phyloP scores from a whole-genome alignment of 208 protist species.

The Acanthamoeba quina region DNA sequence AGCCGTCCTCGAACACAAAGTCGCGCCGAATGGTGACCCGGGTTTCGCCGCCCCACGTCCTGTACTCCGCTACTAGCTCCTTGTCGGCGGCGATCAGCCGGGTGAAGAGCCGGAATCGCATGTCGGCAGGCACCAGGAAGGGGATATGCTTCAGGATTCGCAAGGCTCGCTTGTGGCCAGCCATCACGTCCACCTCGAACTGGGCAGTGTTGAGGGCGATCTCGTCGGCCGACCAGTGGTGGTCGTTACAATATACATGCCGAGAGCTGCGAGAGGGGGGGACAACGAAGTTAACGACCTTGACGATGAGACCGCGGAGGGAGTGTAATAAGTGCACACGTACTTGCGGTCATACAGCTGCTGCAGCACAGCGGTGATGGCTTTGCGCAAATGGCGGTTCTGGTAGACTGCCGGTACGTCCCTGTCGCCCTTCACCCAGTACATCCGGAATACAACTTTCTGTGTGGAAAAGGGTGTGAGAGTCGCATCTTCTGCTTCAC shows the following conservation, averaged over 20 bases:
- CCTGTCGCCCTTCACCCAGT: conserved; percentile 25
- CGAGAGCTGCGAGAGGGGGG: not conserved
- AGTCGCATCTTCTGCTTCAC: not conserved
- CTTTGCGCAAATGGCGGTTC: conserved; percentile 10
- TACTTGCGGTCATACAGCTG: conserved; percentile 67
- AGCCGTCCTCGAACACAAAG: conserved; percentile 92
- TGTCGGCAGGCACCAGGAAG: conserved; percentile 83
- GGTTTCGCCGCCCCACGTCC: not conserved
- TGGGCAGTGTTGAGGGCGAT: conserved; percentile 17
- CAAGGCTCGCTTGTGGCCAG: conserved; percentile 11
- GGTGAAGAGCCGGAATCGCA: conserved; percentile 78
- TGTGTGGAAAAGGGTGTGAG: not conserved
- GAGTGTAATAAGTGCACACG: not conserved
- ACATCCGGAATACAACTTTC: conserved; percentile 50
- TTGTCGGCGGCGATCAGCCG: conserved; percentile 72
- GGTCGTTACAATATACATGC: conserved; percentile 25
- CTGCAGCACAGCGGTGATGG: conserved; percentile 52
- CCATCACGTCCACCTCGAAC: conserved; percentile 30
- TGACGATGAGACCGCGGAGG: not conserved
- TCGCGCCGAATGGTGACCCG: conserved; percentile 86
- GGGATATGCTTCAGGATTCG: conserved; percentile 81
- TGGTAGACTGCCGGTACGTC: conserved; percentile 49
- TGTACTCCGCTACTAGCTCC: conserved; percentile 34
- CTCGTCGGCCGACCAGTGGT: conserved; percentile 38
- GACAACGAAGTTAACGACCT: not conserved